Evolutionary conservation across 2,329 filamentous ascomycete genomes (phyloP), one percentile per base, ranked within the genome.

Genomic region (Hypoxylon sp.): DNA sequence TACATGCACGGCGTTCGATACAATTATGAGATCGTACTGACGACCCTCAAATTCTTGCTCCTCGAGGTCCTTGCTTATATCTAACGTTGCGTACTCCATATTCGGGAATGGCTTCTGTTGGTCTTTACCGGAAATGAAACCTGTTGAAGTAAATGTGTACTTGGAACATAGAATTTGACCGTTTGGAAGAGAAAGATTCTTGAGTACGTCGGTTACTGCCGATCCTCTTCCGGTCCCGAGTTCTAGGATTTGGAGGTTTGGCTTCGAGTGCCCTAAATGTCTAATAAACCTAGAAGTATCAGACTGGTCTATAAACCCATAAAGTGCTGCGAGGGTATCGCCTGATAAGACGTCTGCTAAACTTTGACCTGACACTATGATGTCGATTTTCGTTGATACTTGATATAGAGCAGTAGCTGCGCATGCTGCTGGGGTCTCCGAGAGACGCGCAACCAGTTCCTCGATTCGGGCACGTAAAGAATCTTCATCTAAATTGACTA

Each of bases 21-120:
- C 70, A 22, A 74, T 54, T n/a, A 73, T 64, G 1, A 74, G 50
- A 30, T 74, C 72, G 44, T 67, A 73, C 19, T 62, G 44, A 2
- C 54, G 62, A 1, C 28, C 53, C 30, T 66, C 62, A 46, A 72
- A 73, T 0, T 67, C 70, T 43, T 74, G 72, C n/a, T 70, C 62
- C 4, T 46, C 32, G 3, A 66, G 64, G 43, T 71, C 68, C 13
- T 63, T 54, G 30, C 58, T 58, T 17, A 74, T 65, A 30, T 74
- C 70, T 4, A 72, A 43, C 6, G 60, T 58, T 13, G 49, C 47
- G 34, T 64, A 73, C 19, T 65, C 56, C 51, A 72, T 68, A n/a
- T 56, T 57, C 1, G 56, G 52, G 24, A 62, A 62, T 6, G 49
- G 56, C 44, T 59, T 59, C 17, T 55, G 24, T 17, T 64, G 62